Conservation (phyloP, 2,329 filamentous ascomycete genomes). For the Colletotrichum cuscutae region DNA sequence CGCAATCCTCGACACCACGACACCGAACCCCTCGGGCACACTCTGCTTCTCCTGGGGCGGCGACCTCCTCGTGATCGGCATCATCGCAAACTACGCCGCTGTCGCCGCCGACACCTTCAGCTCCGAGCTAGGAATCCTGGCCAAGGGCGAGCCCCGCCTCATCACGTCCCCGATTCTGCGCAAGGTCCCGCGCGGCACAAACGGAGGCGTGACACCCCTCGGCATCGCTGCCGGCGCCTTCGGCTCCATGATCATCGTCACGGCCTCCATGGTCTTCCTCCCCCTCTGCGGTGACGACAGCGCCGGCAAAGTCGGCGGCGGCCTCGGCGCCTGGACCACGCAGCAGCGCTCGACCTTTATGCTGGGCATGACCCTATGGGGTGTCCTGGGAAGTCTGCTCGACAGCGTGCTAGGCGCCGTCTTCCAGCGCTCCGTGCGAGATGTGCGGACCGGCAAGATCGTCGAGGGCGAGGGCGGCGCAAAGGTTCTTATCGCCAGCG, state of each 20-base stretch:
- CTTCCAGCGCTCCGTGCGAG: conserved; percentile 87
- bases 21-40: conserved; percentile 49
- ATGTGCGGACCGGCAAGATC: conserved; percentile 85
- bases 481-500: conserved; percentile 60
- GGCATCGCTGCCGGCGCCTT: conserved; percentile 80
- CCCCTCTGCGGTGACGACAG: conserved; percentile 70
- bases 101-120: conserved; percentile 94
- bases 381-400: conserved; percentile 81
- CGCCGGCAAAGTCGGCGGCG: conserved; percentile 48
- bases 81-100: conserved; percentile 87
- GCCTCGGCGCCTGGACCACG: conserved; percentile 60
- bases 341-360: conserved; percentile 58
- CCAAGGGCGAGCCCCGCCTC: conserved; percentile 78
- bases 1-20: conserved; percentile 47
- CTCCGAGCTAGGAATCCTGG: conserved; percentile 93
- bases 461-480: conserved; percentile 85
- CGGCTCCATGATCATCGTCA: conserved; percentile 78
- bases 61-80: conserved; percentile 71
- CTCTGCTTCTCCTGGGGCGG: conserved; percentile 70
- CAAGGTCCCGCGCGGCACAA: conserved; percentile 88
- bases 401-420: conserved; percentile 89
- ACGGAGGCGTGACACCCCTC: conserved; percentile 85
- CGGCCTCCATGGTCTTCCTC: conserved; percentile 71
- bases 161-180: conserved; percentile 84
- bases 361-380: conserved; percentile 75